Conservation (phyloP, 129 eudicot genomes). For the Arctium minus region DNA sequence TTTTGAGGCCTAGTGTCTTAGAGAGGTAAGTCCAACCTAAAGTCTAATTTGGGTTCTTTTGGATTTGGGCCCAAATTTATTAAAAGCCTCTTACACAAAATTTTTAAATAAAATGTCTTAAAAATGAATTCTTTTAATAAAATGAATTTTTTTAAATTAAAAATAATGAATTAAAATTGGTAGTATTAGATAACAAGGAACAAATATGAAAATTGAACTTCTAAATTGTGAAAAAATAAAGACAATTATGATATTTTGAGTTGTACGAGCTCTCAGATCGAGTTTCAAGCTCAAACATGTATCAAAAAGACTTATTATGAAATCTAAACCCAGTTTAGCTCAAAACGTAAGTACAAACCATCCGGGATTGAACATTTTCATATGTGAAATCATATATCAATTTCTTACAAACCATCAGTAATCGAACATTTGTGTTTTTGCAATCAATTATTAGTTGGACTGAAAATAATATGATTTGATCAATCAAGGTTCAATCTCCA, state of each 20-base stretch:
- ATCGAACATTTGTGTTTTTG: background rate
- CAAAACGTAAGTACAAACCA: background rate
- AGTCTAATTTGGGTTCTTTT: background rate
- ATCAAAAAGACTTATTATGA: background rate
- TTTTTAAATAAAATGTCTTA: too few species aligned
- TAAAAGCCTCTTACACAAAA: background rate
- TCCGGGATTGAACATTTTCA: background rate
- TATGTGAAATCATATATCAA: background rate
- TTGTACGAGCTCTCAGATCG: background rate
- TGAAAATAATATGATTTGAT: background rate
- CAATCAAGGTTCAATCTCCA: background rate
- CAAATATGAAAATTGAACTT: background rate
- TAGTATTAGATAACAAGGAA: background rate
- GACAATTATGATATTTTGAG: background rate
- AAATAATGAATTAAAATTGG: background rate
- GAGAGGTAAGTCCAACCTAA: background rate
- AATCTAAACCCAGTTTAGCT: background rate
- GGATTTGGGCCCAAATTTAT: background rate
- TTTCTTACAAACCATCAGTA: background rate
- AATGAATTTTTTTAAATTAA: background rate
- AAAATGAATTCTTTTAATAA: too few species aligned
- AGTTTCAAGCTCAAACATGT: background rate
- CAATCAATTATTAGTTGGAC: background rate
- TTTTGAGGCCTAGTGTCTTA: background rate
- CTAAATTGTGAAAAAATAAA: background rate